Base-by-base conservation (phyloP, 768 basidiomycete species). In the Boletus reticuloceps region DNA sequence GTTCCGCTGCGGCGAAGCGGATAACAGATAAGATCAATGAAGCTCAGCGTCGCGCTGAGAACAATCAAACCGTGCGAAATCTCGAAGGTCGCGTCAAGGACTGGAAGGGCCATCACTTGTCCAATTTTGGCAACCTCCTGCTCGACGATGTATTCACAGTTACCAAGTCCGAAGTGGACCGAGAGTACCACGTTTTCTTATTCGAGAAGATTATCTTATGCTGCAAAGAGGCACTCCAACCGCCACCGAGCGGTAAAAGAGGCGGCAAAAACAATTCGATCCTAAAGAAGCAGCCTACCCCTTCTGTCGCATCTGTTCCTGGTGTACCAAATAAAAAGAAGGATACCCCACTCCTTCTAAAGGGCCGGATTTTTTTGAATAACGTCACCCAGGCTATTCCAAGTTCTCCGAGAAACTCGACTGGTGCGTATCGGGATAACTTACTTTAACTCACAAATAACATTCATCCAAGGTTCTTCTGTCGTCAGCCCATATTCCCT, bases 121-220 rank as follows among this genome's bases (percentile, higher is more conserved):
- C 85, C 62, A 91, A 94, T 70, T 98, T 99, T 60, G 97, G 97
- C 56, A 85, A 91, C 62, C 88, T 99, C 51, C 80, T 96, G 34
- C 82, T 98, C 31, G 95, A 98, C 69, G 97, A 98, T 69, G 82
- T 94, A 53, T 98, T 98, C 72, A 85, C 88, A 54, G 97, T 98
- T 54, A 96, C 90, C 64, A 99, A 98, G 74, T 90, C 88, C 47
- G 94, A 95, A 55, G 90, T 94, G 64, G 94, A 98, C 70, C 84
- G 97, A 63, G 97, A 99, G 72, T 98, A 98, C 65, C 94, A 96
- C 63, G 95, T 99, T 54, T 99, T 98, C 80, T 79, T 99, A 36
- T 99, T 99, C 62, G 95, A 98, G 76, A 94, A 94, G 76, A 99
- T 99, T 72, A 94, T 99, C 61, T 82, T 98, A 20, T 99, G 97